phyloP scores from a whole-genome alignment of 2,329 filamentous ascomycete species.

The Alternaria gaisen region DNA sequence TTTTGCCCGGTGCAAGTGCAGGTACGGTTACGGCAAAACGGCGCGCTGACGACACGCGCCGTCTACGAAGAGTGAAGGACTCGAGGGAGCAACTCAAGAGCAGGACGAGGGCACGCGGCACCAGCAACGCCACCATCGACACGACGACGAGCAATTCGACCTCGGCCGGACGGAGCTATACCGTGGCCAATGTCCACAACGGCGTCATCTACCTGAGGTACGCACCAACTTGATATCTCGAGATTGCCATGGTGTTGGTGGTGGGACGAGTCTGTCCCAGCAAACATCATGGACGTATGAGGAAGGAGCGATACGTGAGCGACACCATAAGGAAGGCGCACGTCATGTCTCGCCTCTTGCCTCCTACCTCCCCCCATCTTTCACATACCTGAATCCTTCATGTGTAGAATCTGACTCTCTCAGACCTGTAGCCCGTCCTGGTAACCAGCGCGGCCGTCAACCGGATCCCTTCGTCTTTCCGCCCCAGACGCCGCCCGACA shows the following conservation, averaged over 20 bases:
- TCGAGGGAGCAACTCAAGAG: conserved; percentile 50
- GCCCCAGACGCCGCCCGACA: conserved; percentile 51
- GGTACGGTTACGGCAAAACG: conserved; percentile 39
- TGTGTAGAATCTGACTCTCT: conserved; percentile 21
- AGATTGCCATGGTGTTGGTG: neutral
- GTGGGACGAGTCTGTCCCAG: neutral
- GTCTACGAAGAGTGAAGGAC: conserved; percentile 50
- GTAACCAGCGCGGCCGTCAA: conserved; percentile 44
- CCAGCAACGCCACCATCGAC: conserved; percentile 46
- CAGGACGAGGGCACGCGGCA: conserved; percentile 39
- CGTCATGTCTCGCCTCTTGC: neutral
- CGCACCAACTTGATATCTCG: conserved; percentile 10
- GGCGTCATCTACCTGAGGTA: conserved; percentile 60
- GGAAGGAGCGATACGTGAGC: neutral
- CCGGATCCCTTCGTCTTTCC: conserved; percentile 52
- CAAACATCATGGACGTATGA: neutral
- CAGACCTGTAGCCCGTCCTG: conserved; percentile 50
- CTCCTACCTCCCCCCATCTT: neutral
- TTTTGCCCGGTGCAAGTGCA: conserved; percentile 31
- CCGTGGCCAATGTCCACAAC: conserved; percentile 59
- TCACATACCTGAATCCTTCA: neutral
- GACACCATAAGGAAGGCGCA: neutral
- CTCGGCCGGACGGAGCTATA: conserved; percentile 53
- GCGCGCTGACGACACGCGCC: conserved; percentile 41
- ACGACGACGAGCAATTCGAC: conserved; percentile 38